These are phyloP conservation scores for Leccinum rimulosum DNA, from an alignment of 768 basidiomycete species.

Conservation along the genomic window DNA sequence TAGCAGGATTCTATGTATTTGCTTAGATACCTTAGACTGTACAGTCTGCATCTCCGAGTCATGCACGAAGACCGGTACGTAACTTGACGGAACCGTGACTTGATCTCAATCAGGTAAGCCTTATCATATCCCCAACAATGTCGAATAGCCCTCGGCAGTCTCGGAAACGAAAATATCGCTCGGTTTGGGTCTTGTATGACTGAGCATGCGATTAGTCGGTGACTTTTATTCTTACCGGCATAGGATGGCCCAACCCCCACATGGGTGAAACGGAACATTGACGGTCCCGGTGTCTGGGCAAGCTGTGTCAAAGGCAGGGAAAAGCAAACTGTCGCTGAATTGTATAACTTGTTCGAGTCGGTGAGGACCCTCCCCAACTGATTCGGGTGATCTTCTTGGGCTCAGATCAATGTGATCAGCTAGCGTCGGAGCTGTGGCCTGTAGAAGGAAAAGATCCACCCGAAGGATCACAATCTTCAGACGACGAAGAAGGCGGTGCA, in stretches of 20 bases:
- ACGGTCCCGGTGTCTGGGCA: constrained; percentile 85
- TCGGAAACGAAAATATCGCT: constrained; percentile 50
- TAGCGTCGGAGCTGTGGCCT: constrained; percentile 75
- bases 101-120: neutral
- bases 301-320: constrained; percentile 87
- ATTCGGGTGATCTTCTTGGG: neutral
- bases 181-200: constrained; percentile 35
- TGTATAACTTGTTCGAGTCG: constrained; percentile 75
- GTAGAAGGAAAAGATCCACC: constrained; percentile 24
- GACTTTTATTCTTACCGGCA: constrained; percentile 1
- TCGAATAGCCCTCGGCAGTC: constrained; percentile 17
- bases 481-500: constrained; percentile 39
- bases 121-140: constrained; percentile 13
- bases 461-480: constrained; percentile 29
- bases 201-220: neutral
- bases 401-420: constrained; percentile 38
- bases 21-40: constrained; percentile 21
- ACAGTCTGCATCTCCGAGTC: neutral
- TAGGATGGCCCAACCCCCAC: constrained; percentile 64
- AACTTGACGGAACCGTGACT: neutral
- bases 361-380: constrained; percentile 41
- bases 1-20: constrained; percentile 8
- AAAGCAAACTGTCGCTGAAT: constrained; percentile 69
- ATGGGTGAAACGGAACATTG: constrained; percentile 62
- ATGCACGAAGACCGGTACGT: neutral